These are phyloP conservation scores for Fraxinus excelsior DNA, from an alignment of 257 asterid species.

Conservation along the genomic window DNA sequence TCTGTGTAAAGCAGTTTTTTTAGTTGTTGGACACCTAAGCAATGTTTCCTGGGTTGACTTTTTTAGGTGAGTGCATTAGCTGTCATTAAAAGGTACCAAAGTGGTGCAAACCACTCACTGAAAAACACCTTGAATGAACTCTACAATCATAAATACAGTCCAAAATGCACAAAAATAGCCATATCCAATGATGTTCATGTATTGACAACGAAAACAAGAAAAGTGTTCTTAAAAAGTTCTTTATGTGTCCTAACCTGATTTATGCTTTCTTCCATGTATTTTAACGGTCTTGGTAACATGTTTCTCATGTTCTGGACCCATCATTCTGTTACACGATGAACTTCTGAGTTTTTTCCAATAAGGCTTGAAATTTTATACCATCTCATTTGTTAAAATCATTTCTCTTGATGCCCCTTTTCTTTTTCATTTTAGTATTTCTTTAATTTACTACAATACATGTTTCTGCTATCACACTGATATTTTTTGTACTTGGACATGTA, in stretches of 20 bases:
- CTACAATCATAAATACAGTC: background rate
- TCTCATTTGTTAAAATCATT: conserved; percentile 14
- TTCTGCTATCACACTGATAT: background rate
- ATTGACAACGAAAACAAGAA: background rate
- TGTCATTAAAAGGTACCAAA: too few relatives aligned
- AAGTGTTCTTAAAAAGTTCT: background rate
- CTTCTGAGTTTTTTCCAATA: conserved; percentile 4
- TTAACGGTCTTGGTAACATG: conserved; percentile 2
- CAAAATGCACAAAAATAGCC: background rate
- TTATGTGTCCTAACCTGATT: background rate
- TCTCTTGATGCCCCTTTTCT: background rate
- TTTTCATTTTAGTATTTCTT: background rate
- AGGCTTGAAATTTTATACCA: background rate
- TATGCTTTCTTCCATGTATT: conserved; percentile 11
- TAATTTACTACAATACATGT: background rate
- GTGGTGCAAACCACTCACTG: too few relatives aligned
- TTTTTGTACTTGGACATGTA: conserved; percentile 10
- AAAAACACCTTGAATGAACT: too few relatives aligned
- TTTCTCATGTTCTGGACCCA: background rate
- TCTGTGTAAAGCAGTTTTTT: background rate
- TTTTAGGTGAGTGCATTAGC: too few relatives aligned
- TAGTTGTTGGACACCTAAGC: background rate
- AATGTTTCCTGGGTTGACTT: background rate
- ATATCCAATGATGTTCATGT: background rate
- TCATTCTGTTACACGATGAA: conserved; percentile 11